Evolutionary conservation across 306 rosid species (phyloP), one percentile per base, ranked within the genome.

Genomic region (Rosa multiflora): DNA sequence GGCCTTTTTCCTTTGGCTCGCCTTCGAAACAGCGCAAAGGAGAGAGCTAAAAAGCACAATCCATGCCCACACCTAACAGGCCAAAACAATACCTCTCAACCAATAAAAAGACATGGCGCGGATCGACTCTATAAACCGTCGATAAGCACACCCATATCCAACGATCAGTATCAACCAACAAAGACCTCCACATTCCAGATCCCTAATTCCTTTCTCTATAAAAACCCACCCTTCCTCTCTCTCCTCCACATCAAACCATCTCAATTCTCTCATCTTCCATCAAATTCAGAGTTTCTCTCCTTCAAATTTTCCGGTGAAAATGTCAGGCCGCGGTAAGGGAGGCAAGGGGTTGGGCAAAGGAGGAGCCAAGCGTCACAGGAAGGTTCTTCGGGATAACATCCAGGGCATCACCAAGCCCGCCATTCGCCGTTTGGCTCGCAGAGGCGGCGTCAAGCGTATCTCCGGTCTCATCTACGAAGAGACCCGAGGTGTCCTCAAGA

Each of bases 261-360:
- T 1, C 20, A 0, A 1, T 13, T 56, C 43, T 35, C 69, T 26
- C 20, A 13, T 2, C 42, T 10, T 11, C 0, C 6, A 10, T 4
- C 40, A 0, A 11, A 61, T 1, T 26, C 42, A 4, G 0, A 11
- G 2, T 63, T 11, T 63, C 12, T 64, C 12, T 21, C 15, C 21
- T 35, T 63, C 42, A 62, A 62, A 4, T 10, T 62, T 32, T 15
- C 2, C 9, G 0, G 17, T 5, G 10, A 35, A 64, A 64, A 64
- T 83, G 86, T 78, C 86, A 5, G 85, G 85, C 0, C 79, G 82
- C 15, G 85, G 85, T 6, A 82, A 82, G 73, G 85, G 85, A 15
- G 85, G 85, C 62, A 82, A 82, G 76, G 85, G 85, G 0, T 78
- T 82, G 79, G 85, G 85, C 1, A 82, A 61, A 5, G 67, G 67